A percentile compares a stretch with the other conserved stretches of the same genome.
These are phyloP conservation scores for Capniomyces stellatus DNA, from an alignment of 371 early-diverging fungal genomes.

Conservation along the genomic window DNA sequence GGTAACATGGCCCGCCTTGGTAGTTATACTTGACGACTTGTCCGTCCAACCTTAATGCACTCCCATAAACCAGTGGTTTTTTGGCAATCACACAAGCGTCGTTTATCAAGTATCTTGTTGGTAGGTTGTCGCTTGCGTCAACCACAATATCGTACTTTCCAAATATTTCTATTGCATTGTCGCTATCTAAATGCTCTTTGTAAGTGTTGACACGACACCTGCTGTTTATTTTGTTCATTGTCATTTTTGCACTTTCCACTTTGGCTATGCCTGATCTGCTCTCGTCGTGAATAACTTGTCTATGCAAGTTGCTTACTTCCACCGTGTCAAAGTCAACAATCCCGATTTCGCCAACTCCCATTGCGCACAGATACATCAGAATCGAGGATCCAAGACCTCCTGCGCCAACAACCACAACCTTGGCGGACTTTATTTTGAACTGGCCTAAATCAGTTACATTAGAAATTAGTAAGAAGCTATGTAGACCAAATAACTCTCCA, in stretches of 20 bases:
- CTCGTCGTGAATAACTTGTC: constrained; percentile 89
- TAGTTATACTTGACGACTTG: constrained; percentile 59
- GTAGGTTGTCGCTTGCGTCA: constrained; percentile 95
- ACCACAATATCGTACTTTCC: constrained; percentile 71
- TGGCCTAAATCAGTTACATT: constrained; percentile 40
- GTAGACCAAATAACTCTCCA: too few relatives aligned
- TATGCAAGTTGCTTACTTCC: constrained; percentile 88
- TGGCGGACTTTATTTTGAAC: constrained; percentile 46
- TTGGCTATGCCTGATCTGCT: constrained; percentile 54
- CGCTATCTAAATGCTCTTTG: constrained; percentile 36
- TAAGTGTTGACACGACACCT: constrained; percentile 33
- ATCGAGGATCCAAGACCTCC: constrained; percentile 95
- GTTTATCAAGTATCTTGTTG: constrained; percentile 88
- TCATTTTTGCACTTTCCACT: constrained; percentile 51
- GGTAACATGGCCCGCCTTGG: constrained; percentile 84
- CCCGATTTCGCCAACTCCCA: constrained; percentile 84
- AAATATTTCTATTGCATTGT: constrained; percentile 45
- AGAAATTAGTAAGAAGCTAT: too few relatives aligned
- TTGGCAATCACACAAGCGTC: constrained; percentile 74
- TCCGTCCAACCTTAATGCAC: constrained; percentile 89
- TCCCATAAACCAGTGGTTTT: constrained; percentile 85
- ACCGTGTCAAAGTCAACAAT: constrained; percentile 92
- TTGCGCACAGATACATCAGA: constrained; percentile 77
- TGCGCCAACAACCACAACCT: constrained; percentile 85
- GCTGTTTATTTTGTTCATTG: constrained; percentile 33